Conservation (phyloP, 257 asterid species). For the Solanum chiquidenum region DNA sequence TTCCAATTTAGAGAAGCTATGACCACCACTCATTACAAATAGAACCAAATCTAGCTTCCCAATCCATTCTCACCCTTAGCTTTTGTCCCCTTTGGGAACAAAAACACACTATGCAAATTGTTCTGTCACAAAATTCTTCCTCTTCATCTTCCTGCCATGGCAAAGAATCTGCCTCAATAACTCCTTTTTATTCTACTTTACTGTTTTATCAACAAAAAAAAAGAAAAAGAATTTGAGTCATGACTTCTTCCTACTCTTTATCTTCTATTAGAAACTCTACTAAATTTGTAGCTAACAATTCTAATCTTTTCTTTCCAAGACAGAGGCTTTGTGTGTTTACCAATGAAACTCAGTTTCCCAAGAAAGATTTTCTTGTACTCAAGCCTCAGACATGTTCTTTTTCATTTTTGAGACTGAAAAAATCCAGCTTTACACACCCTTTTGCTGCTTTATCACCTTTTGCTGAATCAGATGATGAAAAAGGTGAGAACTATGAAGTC, state of each 20-base stretch:
- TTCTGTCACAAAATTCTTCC: neutral
- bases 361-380: slow-evolving; percentile 18
- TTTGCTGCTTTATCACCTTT: slow-evolving; percentile 59
- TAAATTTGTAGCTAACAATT: slow-evolving; percentile 16
- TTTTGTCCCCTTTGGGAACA: neutral
- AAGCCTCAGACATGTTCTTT: slow-evolving; percentile 24
- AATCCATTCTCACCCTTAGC: slow-evolving; percentile 19
- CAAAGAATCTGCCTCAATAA: slow-evolving; percentile 29
- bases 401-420: slow-evolving; percentile 16
- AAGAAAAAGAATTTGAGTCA: slow-evolving; percentile 8
- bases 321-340: slow-evolving; percentile 7
- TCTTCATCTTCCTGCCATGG: slow-evolving; percentile 35
- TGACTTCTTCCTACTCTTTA: slow-evolving; percentile 51
- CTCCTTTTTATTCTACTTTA: slow-evolving; percentile 12
- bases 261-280: slow-evolving; percentile 40
- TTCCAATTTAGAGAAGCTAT: neutral
- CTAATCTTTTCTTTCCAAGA: slow-evolving; percentile 27
- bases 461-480: slow-evolving; percentile 39
- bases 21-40: slow-evolving; percentile 44
- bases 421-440: slow-evolving; percentile 16
- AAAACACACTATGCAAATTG: neutral
- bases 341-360: slow-evolving; percentile 16
- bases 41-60: slow-evolving; percentile 17
- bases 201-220: neutral
- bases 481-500: slow-evolving; percentile 4